Conservation (phyloP, 768 basidiomycete species). For the Strobilomyces dryophilus region DNA sequence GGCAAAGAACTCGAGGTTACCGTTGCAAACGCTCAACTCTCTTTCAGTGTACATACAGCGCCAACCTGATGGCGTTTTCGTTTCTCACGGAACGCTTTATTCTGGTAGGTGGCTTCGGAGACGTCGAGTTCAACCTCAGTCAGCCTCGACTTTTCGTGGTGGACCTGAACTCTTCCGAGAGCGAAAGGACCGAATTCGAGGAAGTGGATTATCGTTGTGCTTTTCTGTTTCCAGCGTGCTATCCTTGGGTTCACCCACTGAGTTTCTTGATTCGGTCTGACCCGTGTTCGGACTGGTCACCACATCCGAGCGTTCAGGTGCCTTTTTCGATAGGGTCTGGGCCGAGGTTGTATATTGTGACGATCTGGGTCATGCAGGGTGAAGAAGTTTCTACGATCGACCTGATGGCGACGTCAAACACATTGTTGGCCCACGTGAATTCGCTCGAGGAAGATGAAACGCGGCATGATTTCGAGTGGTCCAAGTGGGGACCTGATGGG, state of each 20-base stretch:
- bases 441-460: constrained; percentile 12
- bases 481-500: constrained; percentile 47
- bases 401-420: constrained; percentile 41
- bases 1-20: constrained; percentile 13
- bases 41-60: constrained; percentile 25
- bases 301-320: constrained; percentile 29
- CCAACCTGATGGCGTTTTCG: constrained; percentile 37
- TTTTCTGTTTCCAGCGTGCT: constrained; percentile 41
- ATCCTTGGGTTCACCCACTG: constrained; percentile 23
- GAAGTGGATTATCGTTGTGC: constrained; percentile 33
- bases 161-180: constrained; percentile 35
- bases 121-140: constrained; percentile 18
- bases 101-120: constrained; percentile 30
- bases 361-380: constrained; percentile 35
- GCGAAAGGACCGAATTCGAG: constrained; percentile 26
- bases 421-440: constrained; percentile 30
- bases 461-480: constrained; percentile 38
- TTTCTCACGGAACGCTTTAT: constrained; percentile 41
- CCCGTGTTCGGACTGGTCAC: constrained; percentile 46
- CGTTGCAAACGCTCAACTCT: background rate
- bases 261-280: constrained; percentile 48
- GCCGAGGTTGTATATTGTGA: constrained; percentile 45
- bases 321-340: constrained; percentile 45
- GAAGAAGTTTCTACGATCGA: constrained; percentile 31
- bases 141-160: constrained; percentile 35